Conservation (phyloP, 768 basidiomycete species). For the Suillus placidus region DNA sequence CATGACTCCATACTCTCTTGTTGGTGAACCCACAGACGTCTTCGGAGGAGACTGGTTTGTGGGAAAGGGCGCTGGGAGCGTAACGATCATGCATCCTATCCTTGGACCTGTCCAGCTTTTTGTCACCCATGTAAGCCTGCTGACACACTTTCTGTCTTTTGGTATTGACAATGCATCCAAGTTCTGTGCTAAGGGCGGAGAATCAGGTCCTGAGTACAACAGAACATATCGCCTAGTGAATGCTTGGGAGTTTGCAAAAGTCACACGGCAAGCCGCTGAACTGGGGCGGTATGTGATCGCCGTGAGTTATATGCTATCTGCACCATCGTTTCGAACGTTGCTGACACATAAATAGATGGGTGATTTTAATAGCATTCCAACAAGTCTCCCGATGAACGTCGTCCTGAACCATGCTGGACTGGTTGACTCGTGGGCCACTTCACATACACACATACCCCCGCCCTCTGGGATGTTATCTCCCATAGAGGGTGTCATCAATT, state of each 20-base stretch:
- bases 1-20: conserved; percentile 84
- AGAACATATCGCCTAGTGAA: conserved; percentile 84
- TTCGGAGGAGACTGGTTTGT: conserved; percentile 93
- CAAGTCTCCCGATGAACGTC: conserved; percentile 75
- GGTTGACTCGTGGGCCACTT: conserved; percentile 74
- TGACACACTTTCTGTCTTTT: conserved; percentile 7
- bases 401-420: conserved; percentile 71
- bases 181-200: conserved; percentile 82
- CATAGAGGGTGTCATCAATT: conserved; percentile 61
- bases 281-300: conserved; percentile 85
- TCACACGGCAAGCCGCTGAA: conserved; percentile 73
- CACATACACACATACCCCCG: conserved; percentile 53
- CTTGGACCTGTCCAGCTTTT: conserved; percentile 85
- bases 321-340: conserved; percentile 15
- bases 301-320: conserved; percentile 47
- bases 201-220: conserved; percentile 76
- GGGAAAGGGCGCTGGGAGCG: conserved; percentile 85
- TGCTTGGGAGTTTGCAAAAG: conserved; percentile 88
- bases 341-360: conserved; percentile 57
- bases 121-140: conserved; percentile 83
- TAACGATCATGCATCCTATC: conserved; percentile 73
- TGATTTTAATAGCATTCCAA: conserved; percentile 88
- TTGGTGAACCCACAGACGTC: conserved; percentile 84
- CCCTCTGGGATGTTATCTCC: conserved; percentile 45
- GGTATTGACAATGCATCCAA: conserved; percentile 20